A percentile compares a stretch with the other conserved stretches of the same genome.
phyloP scores from a whole-genome alignment of 176 grass and related monocot genomes.

The Bolboschoenus planiculmis region DNA sequence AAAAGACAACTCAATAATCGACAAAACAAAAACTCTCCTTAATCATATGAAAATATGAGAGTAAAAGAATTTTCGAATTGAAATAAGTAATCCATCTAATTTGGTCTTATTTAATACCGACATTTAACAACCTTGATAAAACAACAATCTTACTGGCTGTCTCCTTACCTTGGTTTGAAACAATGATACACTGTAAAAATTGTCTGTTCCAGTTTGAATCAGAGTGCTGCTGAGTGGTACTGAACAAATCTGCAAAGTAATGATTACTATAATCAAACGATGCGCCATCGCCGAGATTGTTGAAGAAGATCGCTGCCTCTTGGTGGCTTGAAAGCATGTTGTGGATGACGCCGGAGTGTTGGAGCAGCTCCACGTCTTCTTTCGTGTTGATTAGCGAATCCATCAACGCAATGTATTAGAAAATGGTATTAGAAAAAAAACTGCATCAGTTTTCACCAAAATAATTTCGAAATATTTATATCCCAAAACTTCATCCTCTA shows the following conservation, averaged over 20 bases:
- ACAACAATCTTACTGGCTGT: too few relatives aligned
- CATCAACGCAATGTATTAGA: not conserved
- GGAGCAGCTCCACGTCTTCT: constrained; percentile 8
- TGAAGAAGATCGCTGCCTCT: constrained; percentile 14
- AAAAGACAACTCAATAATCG: too few relatives aligned
- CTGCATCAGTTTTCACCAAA: not conserved
- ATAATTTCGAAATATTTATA: not conserved
- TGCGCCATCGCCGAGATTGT: not conserved
- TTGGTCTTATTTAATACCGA: too few relatives aligned
- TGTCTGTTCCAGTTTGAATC: not conserved
- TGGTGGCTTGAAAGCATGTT: constrained; percentile 10
- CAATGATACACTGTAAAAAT: not conserved
- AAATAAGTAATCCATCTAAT: too few relatives aligned
- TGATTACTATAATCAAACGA: not conserved
- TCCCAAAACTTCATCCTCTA: too few relatives aligned
- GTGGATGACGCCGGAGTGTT: not conserved
- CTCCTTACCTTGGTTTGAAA: too few relatives aligned
- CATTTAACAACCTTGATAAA: too few relatives aligned
- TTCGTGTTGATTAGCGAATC: not conserved
- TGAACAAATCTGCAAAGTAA: not conserved
- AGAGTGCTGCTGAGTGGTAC: not conserved
- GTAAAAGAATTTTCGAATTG: too few relatives aligned
- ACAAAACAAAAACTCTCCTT: too few relatives aligned
- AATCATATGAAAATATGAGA: too few relatives aligned
- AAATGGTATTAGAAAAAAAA: not conserved